Evolutionary conservation across 768 basidiomycete species (phyloP).

Genomic region (Sistotremastrum niveocremeum): DNA sequence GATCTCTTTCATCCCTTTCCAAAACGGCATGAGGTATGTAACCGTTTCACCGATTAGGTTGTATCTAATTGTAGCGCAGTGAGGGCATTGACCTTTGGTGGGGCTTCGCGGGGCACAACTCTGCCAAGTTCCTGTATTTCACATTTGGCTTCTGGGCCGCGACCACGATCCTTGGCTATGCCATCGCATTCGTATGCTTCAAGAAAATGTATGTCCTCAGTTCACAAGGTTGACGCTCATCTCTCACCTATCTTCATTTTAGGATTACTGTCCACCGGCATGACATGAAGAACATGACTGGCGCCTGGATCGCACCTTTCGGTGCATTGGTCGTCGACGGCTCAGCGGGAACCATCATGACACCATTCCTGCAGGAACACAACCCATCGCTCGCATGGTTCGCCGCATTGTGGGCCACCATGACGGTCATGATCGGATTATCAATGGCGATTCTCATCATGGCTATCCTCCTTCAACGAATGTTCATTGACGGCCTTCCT

Average conservation of each 20-base stretch:
- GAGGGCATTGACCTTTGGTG: no score
- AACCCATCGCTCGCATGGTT: slow-evolving; percentile 15
- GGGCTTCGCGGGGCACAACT: no score
- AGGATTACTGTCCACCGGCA: slow-evolving; percentile 18
- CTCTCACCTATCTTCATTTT: not conserved
- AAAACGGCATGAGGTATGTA: no score
- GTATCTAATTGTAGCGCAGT: no score
- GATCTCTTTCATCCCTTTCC: not conserved
- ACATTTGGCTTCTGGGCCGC: no score
- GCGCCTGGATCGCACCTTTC: slow-evolving; percentile 19
- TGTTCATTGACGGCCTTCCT: slow-evolving; percentile 10
- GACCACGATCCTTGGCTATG: no score
- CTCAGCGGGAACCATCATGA: slow-evolving; percentile 20
- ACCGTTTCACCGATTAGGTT: no score
- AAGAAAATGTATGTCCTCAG: no score
- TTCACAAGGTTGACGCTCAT: no score
- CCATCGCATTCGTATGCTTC: no score
- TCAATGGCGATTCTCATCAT: slow-evolving; percentile 17
- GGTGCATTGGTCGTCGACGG: slow-evolving; percentile 22
- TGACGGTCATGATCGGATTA: slow-evolving; percentile 14
- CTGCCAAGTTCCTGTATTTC: no score
- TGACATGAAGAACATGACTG: slow-evolving; percentile 9
- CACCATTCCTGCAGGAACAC: slow-evolving; percentile 11
- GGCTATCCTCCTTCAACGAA: slow-evolving; percentile 14
- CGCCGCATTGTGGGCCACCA: slow-evolving; percentile 16